Evolutionary conservation across 164 flowering plant species (phyloP).

Genomic region (Houttuynia cordata): DNA sequence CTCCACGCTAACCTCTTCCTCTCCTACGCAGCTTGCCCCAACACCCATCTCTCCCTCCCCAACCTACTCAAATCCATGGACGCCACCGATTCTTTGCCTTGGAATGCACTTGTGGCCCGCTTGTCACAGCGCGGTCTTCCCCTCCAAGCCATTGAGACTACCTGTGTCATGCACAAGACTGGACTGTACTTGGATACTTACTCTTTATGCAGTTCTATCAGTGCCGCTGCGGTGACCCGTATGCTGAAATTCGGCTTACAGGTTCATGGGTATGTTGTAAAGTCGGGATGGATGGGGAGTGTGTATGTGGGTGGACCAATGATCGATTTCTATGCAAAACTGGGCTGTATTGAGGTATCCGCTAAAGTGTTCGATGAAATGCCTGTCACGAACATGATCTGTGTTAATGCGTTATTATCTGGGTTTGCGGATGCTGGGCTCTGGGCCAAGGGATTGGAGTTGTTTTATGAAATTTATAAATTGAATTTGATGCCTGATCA

Average conservation of each 20-base stretch:
- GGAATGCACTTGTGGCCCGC: constrained; percentile 38
- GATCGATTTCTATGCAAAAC: constrained; percentile 40
- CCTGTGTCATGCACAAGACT: constrained; percentile 42
- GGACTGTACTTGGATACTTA: constrained; percentile 40
- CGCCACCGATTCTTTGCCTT: constrained; percentile 32
- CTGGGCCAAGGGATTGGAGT: constrained; percentile 38
- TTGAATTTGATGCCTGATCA: constrained; percentile 32
- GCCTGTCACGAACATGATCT: constrained; percentile 54
- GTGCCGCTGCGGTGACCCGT: constrained; percentile 30
- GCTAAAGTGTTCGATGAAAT: constrained; percentile 58
- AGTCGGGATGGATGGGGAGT: constrained; percentile 48
- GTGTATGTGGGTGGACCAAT: constrained; percentile 63
- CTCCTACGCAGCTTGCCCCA: constrained; percentile 28
- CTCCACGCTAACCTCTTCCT: constrained; percentile 31
- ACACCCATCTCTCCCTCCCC: constrained; percentile 17
- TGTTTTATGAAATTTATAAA: constrained; percentile 26
- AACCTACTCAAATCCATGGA: constrained; percentile 29
- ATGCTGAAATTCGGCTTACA: constrained; percentile 24
- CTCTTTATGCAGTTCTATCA: constrained; percentile 40
- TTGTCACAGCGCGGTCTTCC: constrained; percentile 35
- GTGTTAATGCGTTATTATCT: constrained; percentile 56
- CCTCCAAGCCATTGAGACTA: constrained; percentile 26
- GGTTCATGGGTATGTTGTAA: constrained; percentile 35
- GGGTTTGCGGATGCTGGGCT: constrained; percentile 44
- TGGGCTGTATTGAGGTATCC: constrained; percentile 24